Conservation (phyloP, 2,329 filamentous ascomycete genomes). For the Aureobasidium sp. region DNA sequence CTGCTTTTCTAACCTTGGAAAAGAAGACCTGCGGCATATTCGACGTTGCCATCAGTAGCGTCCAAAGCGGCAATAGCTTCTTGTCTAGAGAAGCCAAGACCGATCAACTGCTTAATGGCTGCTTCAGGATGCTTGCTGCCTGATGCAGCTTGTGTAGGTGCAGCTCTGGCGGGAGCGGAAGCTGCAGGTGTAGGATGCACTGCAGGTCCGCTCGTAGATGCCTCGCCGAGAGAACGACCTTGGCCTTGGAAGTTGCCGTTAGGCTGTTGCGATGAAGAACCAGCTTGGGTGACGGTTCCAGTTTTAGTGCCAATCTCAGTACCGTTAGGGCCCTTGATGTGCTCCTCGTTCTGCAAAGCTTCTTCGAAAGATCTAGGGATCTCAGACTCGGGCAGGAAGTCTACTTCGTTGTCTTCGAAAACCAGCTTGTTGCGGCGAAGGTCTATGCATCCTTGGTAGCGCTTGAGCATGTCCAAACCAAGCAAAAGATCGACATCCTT, state of each 20-base stretch:
- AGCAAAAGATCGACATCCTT: slow-evolving; percentile 91
- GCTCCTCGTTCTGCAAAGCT: slow-evolving; percentile 60
- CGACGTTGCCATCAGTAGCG: slow-evolving; percentile 76
- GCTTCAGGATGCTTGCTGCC: slow-evolving; percentile 45
- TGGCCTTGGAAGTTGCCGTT: slow-evolving; percentile 22
- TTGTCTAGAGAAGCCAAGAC: slow-evolving; percentile 67
- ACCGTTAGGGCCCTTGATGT: slow-evolving; percentile 76
- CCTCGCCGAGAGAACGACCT: slow-evolving; percentile 23
- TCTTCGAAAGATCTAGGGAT: slow-evolving; percentile 79
- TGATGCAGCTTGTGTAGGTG: slow-evolving; percentile 15
- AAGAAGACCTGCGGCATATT: slow-evolving; percentile 76
- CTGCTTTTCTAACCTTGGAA: slow-evolving; percentile 32
- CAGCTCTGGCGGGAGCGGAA: slow-evolving; percentile 8
- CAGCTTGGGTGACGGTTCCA: slow-evolving; percentile 59
- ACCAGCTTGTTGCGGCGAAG: slow-evolving; percentile 74
- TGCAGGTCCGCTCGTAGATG: slow-evolving; percentile 5
- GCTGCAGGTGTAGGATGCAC: slow-evolving; percentile 14
- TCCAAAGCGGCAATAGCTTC: slow-evolving; percentile 73
- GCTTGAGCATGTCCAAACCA: slow-evolving; percentile 92
- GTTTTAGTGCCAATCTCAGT: slow-evolving; percentile 78
- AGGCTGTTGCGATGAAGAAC: slow-evolving; percentile 19
- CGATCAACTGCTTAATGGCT: slow-evolving; percentile 65
- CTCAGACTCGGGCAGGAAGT: slow-evolving; percentile 85
- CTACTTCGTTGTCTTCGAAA: slow-evolving; percentile 80
- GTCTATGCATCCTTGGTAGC: slow-evolving; percentile 89